phyloP scores from a whole-genome alignment of 2,329 filamentous ascomycete species.

The Venturia asperata region DNA sequence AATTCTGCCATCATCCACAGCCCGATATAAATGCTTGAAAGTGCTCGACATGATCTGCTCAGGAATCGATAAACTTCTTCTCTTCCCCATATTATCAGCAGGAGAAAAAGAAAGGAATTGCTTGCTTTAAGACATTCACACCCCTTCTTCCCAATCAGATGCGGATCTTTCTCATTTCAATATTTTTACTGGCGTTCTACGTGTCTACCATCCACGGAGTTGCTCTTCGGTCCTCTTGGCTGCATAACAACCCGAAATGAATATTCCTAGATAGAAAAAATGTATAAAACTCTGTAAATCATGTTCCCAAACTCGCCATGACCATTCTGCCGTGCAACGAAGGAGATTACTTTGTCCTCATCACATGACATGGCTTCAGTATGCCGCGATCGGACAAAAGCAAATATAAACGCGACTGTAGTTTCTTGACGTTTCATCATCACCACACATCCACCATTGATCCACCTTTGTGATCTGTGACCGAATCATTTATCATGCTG shows the following conservation, averaged over 20 bases:
- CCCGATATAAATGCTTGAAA: background rate
- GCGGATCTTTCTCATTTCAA: background rate
- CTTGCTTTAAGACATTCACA: background rate
- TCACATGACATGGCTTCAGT: background rate
- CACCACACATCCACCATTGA: background rate
- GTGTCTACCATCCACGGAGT: background rate
- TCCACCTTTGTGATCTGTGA: background rate
- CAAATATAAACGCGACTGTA: background rate
- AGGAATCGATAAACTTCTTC: background rate
- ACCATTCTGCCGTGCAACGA: background rate
- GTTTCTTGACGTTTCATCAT: background rate
- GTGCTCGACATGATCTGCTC: background rate
- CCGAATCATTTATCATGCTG: too few species aligned
- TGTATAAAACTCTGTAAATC: background rate
- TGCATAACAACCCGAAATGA: background rate
- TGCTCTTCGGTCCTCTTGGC: background rate
- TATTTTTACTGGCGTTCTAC: background rate
- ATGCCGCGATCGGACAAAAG: slow-evolving; percentile 1
- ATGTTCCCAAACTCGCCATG: background rate
- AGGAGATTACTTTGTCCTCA: background rate
- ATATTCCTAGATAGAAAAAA: background rate
- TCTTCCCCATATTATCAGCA: background rate
- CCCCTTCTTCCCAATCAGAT: background rate
- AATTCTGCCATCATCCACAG: background rate
- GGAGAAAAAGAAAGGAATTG: background rate